phyloP scores from a whole-genome alignment of 345 rosid genomes.

The Turnera subulata region DNA sequence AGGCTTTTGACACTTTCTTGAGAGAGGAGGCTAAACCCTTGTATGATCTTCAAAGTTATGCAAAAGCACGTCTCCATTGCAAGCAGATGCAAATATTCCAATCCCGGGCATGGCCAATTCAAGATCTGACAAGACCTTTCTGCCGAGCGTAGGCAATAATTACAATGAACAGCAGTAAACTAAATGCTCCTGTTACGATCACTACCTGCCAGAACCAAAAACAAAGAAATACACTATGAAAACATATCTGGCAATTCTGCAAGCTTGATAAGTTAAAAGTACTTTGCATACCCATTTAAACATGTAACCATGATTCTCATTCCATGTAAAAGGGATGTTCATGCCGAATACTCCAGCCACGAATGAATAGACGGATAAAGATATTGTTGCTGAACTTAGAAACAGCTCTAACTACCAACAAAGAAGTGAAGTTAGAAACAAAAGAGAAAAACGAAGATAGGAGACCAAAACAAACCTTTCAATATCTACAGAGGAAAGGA shows the following conservation, averaged over 20 bases:
- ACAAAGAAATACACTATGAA: too few species aligned
- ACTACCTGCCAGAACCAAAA: conserved; percentile 59
- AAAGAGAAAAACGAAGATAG: too few species aligned
- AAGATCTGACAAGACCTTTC: conserved; percentile 90
- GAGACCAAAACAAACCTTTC: not conserved
- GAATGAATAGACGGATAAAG: conserved; percentile 38
- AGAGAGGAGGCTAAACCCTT: too few species aligned
- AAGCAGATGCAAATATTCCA: too few species aligned
- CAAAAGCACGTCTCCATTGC: too few species aligned
- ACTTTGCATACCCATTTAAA: conserved; percentile 67
- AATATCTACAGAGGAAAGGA: not conserved
- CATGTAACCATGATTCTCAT: conserved; percentile 53
- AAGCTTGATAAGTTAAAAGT: conserved; percentile 7
- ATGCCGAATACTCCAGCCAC: conserved; percentile 85
- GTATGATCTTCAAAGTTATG: too few species aligned
- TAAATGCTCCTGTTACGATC: conserved; percentile 38
- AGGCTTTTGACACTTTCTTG: too few species aligned
- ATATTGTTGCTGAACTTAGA: conserved; percentile 20
- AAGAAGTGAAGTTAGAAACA: not conserved
- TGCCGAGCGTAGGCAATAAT: conserved; percentile 74
- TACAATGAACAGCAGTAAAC: conserved; percentile 37
- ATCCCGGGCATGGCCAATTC: conserved; percentile 10
- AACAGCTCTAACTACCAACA: conserved; percentile 15
- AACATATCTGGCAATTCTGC: too few species aligned
- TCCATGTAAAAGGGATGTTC: conserved; percentile 96